These are phyloP conservation scores for Hyphopichia pseudoburtonii DNA, from an alignment of 1,139 yeast genomes.

Conservation along the genomic window DNA sequence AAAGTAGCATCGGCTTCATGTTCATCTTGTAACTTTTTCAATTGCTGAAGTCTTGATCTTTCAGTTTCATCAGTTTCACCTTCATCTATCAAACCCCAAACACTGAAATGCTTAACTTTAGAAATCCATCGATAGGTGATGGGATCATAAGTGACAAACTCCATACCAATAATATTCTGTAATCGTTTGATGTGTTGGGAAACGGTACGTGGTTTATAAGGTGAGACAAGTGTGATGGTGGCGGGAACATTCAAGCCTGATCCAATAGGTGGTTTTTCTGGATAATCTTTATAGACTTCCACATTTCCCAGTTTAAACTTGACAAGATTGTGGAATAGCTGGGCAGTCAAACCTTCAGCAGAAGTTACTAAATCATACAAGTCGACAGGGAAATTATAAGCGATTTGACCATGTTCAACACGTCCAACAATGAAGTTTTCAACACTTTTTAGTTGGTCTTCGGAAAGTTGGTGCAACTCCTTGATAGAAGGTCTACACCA, in stretches of 20 bases:
- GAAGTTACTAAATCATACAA: conserved; percentile 39
- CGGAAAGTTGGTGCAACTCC: conserved; percentile 48
- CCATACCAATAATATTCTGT: conserved; percentile 60
- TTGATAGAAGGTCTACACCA: conserved; percentile 78
- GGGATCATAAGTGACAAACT: conserved; percentile 78
- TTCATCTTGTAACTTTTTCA: conserved; percentile 12
- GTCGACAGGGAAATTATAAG: conserved; percentile 73
- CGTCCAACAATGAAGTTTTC: conserved; percentile 78
- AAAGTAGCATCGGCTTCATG: conserved; percentile 24
- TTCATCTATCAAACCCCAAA: conserved; percentile 85
- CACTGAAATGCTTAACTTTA: conserved; percentile 86
- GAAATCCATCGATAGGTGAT: conserved; percentile 77
- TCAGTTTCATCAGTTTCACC: conserved; percentile 53
- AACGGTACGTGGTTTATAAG: conserved; percentile 44
- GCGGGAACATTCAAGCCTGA: conserved; percentile 83
- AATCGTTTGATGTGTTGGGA: conserved; percentile 47
- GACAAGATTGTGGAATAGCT: conserved; percentile 59
- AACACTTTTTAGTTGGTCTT: conserved; percentile 54
- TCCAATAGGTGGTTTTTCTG: conserved; percentile 63
- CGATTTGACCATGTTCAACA: conserved; percentile 70
- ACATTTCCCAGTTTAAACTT: conserved; percentile 58
- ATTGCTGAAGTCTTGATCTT: conserved; percentile 11
- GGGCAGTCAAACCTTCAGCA: conserved; percentile 27
- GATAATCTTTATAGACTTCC: conserved; percentile 63
- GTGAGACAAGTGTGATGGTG: conserved; percentile 69